Base-by-base conservation (phyloP, 495 filamentous ascomycete genomes). In the Acidomyces sp. region DNA sequence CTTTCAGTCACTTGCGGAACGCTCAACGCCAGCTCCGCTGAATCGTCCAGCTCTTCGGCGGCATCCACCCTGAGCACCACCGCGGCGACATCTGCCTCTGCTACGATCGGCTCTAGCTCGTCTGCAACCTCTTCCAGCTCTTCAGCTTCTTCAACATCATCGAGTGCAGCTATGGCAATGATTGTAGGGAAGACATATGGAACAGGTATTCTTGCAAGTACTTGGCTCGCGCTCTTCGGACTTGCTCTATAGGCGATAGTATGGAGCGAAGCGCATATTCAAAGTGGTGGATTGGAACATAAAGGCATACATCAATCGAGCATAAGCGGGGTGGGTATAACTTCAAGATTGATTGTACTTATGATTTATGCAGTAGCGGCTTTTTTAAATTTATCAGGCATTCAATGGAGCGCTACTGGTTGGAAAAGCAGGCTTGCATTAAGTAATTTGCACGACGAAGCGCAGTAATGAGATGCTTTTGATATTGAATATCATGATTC, bases 141-240 rank as follows among this genome's bases (percentile, higher is more conserved):
- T 30, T 43, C 57, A 13, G 29, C 57, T 13, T 39, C 65, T 19
- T 28, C 58, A 21, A 55, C 55, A n/a, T 53, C 60, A 13, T 60
- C 56, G 22, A 56, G 65, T 62, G 59, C 59, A 49, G 58, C 59
- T 9, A 46, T 45, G 17, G 55, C 58, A 17, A 23, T 63, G 45
- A 49, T 51, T 34, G 15, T 71, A 32, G 60, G 57, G 11, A 60
- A 63, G 55, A 62, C 65, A 13, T 67, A 67, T 52, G 70, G 69
- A 19, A 69, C 68, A 38, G 63, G 64, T 39, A 29, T 69, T 29
- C 52, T 75, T 43, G 69, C 63, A 15, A 64, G 58, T 31, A 64
- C 58, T 39, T 43, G 73, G 50, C 53, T 70, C 32, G 55, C 66
- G 33, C 56, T 66, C 32, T 64, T 72, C 37, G 64, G 68, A 27